These are phyloP conservation scores for Pythium phragmiticola DNA, from an alignment of 352 stramenopile genomes.

Conservation along the genomic window DNA sequence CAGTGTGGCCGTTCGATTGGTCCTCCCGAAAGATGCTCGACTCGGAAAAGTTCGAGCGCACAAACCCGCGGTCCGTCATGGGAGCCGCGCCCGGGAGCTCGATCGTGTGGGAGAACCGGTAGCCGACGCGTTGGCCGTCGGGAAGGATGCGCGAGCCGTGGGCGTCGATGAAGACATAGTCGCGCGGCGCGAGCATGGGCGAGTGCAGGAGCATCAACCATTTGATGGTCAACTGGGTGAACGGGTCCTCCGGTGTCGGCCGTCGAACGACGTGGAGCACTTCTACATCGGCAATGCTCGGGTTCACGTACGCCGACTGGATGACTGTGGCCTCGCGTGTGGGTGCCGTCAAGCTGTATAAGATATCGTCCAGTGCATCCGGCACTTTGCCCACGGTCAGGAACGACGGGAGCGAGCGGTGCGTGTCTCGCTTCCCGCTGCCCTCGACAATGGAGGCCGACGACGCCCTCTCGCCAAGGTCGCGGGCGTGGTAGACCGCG, in stretches of 20 bases:
- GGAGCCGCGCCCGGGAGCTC: slow-evolving; percentile 1
- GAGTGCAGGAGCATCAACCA: slow-evolving; percentile 30
- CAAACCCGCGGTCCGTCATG: neutral
- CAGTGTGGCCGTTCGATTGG: slow-evolving; percentile 18
- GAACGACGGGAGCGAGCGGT: neutral
- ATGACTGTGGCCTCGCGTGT: slow-evolving; percentile 13
- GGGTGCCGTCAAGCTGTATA: slow-evolving; percentile 18
- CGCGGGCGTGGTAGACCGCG: slow-evolving; percentile 10
- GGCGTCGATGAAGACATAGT: slow-evolving; percentile 52
- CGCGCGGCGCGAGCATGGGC: slow-evolving; percentile 29
- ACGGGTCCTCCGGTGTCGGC: slow-evolving; percentile 34
- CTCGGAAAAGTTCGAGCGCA: slow-evolving; percentile 41
- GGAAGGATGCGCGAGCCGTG: slow-evolving; percentile 33
- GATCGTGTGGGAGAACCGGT: slow-evolving; percentile 52
- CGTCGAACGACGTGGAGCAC: slow-evolving; percentile 37
- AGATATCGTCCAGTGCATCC: slow-evolving; percentile 12
- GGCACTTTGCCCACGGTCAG: slow-evolving; percentile 10
- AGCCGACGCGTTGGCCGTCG: slow-evolving; percentile 45
- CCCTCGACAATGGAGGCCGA: too few relatives aligned
- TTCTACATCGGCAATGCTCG: slow-evolving; percentile 36
- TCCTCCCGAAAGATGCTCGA: slow-evolving; percentile 36
- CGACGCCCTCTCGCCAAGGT: neutral
- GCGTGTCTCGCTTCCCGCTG: neutral
- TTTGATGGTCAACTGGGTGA: slow-evolving; percentile 27
- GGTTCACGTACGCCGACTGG: slow-evolving; percentile 31